phyloP scores from a whole-genome alignment of 768 basidiomycete genomes.

The Suillus ampliporus region DNA sequence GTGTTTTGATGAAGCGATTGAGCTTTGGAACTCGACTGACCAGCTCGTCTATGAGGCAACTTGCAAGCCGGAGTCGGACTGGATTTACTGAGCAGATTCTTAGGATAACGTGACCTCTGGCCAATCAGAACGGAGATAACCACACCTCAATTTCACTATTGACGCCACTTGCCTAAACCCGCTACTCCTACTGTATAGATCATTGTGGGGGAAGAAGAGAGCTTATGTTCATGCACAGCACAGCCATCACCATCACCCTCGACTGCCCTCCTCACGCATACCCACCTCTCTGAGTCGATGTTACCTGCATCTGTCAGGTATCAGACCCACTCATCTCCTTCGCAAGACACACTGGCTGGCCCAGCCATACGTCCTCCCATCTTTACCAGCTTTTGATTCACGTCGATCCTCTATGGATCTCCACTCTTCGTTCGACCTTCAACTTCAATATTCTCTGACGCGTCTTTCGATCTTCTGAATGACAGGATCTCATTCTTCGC shows the following conservation, averaged over 20 bases:
- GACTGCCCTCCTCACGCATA: slow-evolving; percentile 15
- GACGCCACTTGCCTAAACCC: too few species aligned
- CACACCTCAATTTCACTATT: too few species aligned
- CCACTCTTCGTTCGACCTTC: slow-evolving; percentile 40
- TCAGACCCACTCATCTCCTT: neutral
- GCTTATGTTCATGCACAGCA: slow-evolving; percentile 7
- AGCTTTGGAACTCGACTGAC: too few species aligned
- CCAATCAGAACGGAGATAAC: too few species aligned
- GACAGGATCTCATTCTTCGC: slow-evolving; percentile 42
- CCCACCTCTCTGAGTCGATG: slow-evolving; percentile 7
- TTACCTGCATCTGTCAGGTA: neutral
- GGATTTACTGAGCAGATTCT: too few species aligned
- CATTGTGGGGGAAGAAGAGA: slow-evolving; percentile 9
- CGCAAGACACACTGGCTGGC: slow-evolving; percentile 8
- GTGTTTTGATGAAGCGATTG: too few species aligned
- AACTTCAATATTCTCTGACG: slow-evolving; percentile 38
- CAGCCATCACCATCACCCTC: slow-evolving; percentile 10
- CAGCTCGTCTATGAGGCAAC: too few species aligned
- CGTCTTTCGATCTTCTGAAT: slow-evolving; percentile 42
- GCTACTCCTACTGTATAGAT: neutral
- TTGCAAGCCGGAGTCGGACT: too few species aligned
- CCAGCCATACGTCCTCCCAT: slow-evolving; percentile 16
- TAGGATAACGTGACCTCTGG: too few species aligned
- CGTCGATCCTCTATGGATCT: slow-evolving; percentile 42
- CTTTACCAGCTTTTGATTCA: slow-evolving; percentile 19